Evolutionary conservation across 2,329 filamentous ascomycete species (phyloP), one percentile per base, ranked within the genome.

Genomic region (Pseudogymnoascus sp.): DNA sequence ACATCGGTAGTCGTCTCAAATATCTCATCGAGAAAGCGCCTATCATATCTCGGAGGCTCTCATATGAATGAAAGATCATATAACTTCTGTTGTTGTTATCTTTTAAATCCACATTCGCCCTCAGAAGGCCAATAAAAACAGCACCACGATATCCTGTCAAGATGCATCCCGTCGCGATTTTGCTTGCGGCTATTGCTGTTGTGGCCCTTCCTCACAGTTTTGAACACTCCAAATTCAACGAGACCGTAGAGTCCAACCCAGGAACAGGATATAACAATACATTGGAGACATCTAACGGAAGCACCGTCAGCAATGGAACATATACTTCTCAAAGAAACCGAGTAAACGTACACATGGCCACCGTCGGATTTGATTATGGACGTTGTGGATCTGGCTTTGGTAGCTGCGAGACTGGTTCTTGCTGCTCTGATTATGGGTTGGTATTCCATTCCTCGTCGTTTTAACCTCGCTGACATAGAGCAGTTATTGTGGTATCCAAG

Each of bases 331-430:
- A 16, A 10, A 28, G 25, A 56, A 56, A 56, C n/a, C n/a, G 47
- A 4, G 16, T 28, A 56, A 56, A 16, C 25, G 11, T 28, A 18
- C 16, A 16, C n/a, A 33, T 18, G 14, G 11, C 25, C 14, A 31
- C 25, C 10, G 23, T 56, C 2, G 25, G 25, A n/a, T 31, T 31
- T 56, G 25, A 56, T 18, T 56, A 56, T 31, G 47, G 47, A 56
- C 31, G 59, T 60, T 72, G 70, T 59, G 70, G 70, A n/a, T 64
- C 64, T n/a, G 66, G 66, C 7, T 37, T 69, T 62, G 70, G 70
- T 18, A 63, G 53, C 21, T 72, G 70, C 53, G 60, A 66, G 38
- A 44, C 66, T n/a, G 64, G 62, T 10, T 63, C 65, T 21, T 72
- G 70, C 40, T 72, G 70, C 35, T 72, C 70, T 42, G 8, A 18